Base-by-base conservation (phyloP, 768 basidiomycete genomes). In the Boletus huronensis region DNA sequence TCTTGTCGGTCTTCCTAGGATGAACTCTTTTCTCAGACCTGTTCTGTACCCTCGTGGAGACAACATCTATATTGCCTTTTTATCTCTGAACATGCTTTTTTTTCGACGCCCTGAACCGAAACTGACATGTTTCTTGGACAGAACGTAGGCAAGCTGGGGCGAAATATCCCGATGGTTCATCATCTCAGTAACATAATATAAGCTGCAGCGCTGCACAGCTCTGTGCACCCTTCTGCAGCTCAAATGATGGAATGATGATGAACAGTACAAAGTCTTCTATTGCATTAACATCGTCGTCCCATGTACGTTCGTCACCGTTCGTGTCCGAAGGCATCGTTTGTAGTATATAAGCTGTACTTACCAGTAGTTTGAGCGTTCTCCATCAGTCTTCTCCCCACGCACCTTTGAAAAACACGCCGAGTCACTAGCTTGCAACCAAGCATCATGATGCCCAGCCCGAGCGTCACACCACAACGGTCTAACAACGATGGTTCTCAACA, bases 41-140 rank as follows among this genome's bases (percentile, higher is more conserved):
- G 66, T 68, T 65, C 65, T 66, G 65, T 39, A 62, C 54, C 43
- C 39, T 61, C 53, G 53, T 67, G 66, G 66, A 67, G 66, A 68
- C 56, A 55, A 60, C 44, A 38, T 28, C 45, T 2, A 58, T 43
- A 63, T 67, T 68, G 66, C 66, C 57, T 51, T 50, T 50, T 59
- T 48, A 19, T 42, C 5, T 59, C 66, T 67, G 65, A 65, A 32
- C 32, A 25, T 49, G 2, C 8, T 10, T 3, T 44, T 29, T 34
- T 16, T 54, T 11, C 9, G 7, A 31, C 14, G 0, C 23, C 3
- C 10, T 43, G 40, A 39, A 13, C 42, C 21, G 4, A 13, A 23
- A n/a, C 59, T 66, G 50, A 66, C 52, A 3, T 23, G 5, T 11
- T 36, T 36, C 2, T 48, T 52, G n/a, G 4, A 52, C 55, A 64